These are phyloP conservation scores for Macrocybe gigantea DNA, from an alignment of 768 basidiomycete genomes.

Conservation along the genomic window DNA sequence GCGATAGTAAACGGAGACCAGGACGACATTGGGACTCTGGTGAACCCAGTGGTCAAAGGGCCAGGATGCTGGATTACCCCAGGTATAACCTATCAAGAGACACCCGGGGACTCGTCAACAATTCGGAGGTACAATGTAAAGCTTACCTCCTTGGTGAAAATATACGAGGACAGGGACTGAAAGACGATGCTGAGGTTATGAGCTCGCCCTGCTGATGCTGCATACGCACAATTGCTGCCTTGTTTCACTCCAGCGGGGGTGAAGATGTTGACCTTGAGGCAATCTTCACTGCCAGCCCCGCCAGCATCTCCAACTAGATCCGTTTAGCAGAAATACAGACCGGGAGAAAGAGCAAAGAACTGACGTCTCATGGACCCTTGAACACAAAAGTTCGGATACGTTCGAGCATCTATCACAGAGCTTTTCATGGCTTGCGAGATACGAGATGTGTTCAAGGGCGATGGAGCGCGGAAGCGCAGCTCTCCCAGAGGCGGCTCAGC, in stretches of 20 bases:
- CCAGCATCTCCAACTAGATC: conserved; percentile 45
- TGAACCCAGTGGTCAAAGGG: conserved; percentile 62
- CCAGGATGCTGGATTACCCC: conserved; percentile 59
- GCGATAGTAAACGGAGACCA: conserved; percentile 66
- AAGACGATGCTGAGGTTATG: neutral
- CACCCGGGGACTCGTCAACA: conserved; percentile 19
- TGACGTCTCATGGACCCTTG: conserved; percentile 49
- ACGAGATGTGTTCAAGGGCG: conserved; percentile 44
- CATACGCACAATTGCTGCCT: conserved; percentile 39
- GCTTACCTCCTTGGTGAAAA: conserved; percentile 41
- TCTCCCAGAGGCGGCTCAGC: conserved; percentile 52
- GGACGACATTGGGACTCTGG: conserved; percentile 53
- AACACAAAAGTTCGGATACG: conserved; percentile 53
- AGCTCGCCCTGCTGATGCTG: neutral
- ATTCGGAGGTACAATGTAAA: conserved; percentile 3
- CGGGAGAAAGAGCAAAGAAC: conserved; percentile 5
- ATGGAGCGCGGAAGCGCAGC: conserved; percentile 45
- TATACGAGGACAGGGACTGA: conserved; percentile 42
- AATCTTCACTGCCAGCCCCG: conserved; percentile 63
- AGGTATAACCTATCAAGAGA: conserved; percentile 37
- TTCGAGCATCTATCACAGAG: conserved; percentile 40
- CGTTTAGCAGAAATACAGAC: neutral
- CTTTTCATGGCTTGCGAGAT: conserved; percentile 28
- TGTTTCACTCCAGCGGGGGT: conserved; percentile 40
- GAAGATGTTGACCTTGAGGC: conserved; percentile 60